Conservation (phyloP, 164 flowering plant species). For the Cinnamomum micranthum region DNA sequence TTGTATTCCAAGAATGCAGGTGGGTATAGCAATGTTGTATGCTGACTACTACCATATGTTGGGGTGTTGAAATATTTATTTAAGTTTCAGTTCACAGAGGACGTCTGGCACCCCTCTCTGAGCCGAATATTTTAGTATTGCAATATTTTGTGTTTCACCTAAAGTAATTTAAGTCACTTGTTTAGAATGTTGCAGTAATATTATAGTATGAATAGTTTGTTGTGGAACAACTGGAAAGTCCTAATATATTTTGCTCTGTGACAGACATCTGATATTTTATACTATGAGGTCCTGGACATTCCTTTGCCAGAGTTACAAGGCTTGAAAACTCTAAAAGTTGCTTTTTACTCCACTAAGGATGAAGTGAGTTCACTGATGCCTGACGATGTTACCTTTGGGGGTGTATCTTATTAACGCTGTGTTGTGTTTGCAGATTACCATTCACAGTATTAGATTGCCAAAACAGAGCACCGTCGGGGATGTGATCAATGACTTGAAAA, state of each 20-base stretch:
- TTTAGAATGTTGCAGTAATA: too few species aligned
- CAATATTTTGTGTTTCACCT: too few species aligned
- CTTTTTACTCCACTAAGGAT: slow-evolving; percentile 81
- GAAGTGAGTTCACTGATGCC: slow-evolving; percentile 43
- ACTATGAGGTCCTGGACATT: slow-evolving; percentile 91
- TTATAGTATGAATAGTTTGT: not conserved
- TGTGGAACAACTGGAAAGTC: not conserved
- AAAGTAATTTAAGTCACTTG: too few species aligned
- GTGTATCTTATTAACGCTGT: not conserved
- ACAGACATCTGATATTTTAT: slow-evolving; percentile 84
- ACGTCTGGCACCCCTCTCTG: too few species aligned
- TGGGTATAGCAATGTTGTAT: too few species aligned
- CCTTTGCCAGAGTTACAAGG: slow-evolving; percentile 94
- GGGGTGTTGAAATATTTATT: too few species aligned
- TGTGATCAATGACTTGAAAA: slow-evolving; percentile 75
- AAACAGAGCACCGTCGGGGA: slow-evolving; percentile 93
- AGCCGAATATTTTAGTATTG: too few species aligned
- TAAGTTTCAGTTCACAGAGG: too few species aligned
- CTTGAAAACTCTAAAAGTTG: slow-evolving; percentile 81
- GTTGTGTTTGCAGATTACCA: slow-evolving; percentile 52
- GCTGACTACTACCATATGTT: too few species aligned
- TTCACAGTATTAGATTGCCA: slow-evolving; percentile 79
- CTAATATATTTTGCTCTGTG: slow-evolving; percentile 7
- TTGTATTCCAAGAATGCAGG: too few species aligned
- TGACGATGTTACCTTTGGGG: not conserved